These are phyloP conservation scores for Ophiostoma montium DNA, from an alignment of 2,329 filamentous ascomycete species.

Conservation along the genomic window DNA sequence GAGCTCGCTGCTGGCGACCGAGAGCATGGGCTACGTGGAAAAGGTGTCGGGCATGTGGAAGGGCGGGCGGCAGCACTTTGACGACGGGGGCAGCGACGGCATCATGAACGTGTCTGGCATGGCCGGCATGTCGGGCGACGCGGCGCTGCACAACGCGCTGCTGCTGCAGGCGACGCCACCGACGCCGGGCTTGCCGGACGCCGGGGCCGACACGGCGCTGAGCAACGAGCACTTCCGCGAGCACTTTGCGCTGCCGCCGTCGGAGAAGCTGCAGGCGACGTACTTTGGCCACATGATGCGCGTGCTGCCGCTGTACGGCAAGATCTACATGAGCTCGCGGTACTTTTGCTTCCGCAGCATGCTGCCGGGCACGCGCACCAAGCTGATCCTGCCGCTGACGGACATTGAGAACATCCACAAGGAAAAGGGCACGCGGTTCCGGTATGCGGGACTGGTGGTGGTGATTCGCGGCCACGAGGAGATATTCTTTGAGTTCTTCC, in stretches of 20 bases:
- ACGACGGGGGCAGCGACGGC: constrained; percentile 36
- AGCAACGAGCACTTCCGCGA: constrained; percentile 72
- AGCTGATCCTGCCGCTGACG: constrained; percentile 77
- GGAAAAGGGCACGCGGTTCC: constrained; percentile 86
- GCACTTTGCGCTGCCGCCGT: constrained; percentile 77
- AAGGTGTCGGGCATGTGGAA: constrained; percentile 97
- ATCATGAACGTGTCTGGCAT: constrained; percentile 6
- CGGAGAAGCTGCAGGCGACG: constrained; percentile 72
- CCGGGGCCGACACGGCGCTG: constrained; percentile 49
- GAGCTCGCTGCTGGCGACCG: constrained; percentile 68
- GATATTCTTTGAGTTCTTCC: constrained; percentile 85
- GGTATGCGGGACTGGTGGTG: constrained; percentile 81
- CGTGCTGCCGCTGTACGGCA: constrained; percentile 84
- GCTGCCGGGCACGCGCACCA: constrained; percentile 77
- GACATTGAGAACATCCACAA: constrained; percentile 91
- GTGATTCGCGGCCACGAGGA: constrained; percentile 91
- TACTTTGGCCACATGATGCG: constrained; percentile 90
- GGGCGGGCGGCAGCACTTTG: constrained; percentile 80
- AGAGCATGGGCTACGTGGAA: constrained; percentile 92
- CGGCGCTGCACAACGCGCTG: neutral
- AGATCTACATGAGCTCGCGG: constrained; percentile 82
- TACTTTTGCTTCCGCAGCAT: constrained; percentile 90
- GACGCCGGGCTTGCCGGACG: constrained; percentile 27
- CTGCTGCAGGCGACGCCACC: neutral
- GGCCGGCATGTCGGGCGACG: neutral